These are phyloP conservation scores for Geosmithia morbida DNA, from an alignment of 2,329 filamentous ascomycete species.

Conservation along the genomic window DNA sequence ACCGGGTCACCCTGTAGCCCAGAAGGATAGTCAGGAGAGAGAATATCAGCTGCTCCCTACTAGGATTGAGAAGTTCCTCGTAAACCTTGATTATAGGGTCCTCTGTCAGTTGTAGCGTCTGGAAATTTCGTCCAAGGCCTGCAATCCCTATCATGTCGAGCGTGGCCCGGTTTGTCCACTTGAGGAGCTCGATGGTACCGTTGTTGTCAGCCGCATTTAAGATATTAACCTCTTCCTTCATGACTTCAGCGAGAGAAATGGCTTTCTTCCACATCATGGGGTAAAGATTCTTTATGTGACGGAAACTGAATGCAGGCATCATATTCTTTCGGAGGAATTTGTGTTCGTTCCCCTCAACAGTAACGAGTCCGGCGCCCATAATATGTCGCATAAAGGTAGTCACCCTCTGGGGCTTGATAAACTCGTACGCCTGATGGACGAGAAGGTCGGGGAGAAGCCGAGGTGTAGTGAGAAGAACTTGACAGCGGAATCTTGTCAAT, in stretches of 20 bases:
- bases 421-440: slow-evolving; percentile 32
- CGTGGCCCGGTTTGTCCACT: slow-evolving; percentile 37
- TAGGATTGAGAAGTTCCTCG: slow-evolving; percentile 28
- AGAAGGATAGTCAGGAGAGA: slow-evolving; percentile 22
- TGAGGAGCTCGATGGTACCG: slow-evolving; percentile 18
- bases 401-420: slow-evolving; percentile 31
- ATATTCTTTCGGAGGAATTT: slow-evolving; percentile 55
- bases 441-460: slow-evolving; percentile 10
- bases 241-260: slow-evolving; percentile 14
- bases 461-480: slow-evolving; percentile 10
- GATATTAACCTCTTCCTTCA: slow-evolving; percentile 23
- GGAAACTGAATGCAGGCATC: slow-evolving; percentile 51
- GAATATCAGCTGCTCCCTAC: slow-evolving; percentile 28
- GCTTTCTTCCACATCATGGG: slow-evolving; percentile 53
- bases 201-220: slow-evolving; percentile 7
- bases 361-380: slow-evolving; percentile 43
- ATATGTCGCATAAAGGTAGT: slow-evolving; percentile 34
- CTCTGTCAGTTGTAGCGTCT: slow-evolving; percentile 16
- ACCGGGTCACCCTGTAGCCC: slow-evolving; percentile 18
- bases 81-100: slow-evolving; percentile 23
- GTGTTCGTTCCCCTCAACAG: slow-evolving; percentile 57
- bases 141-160: slow-evolving; percentile 47
- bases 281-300: slow-evolving; percentile 56
- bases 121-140: slow-evolving; percentile 39
- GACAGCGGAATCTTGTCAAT: slow-evolving; percentile 7